Evolutionary conservation across 2,329 filamentous ascomycete genomes (phyloP).

Genomic region (Venturia effusa): DNA sequence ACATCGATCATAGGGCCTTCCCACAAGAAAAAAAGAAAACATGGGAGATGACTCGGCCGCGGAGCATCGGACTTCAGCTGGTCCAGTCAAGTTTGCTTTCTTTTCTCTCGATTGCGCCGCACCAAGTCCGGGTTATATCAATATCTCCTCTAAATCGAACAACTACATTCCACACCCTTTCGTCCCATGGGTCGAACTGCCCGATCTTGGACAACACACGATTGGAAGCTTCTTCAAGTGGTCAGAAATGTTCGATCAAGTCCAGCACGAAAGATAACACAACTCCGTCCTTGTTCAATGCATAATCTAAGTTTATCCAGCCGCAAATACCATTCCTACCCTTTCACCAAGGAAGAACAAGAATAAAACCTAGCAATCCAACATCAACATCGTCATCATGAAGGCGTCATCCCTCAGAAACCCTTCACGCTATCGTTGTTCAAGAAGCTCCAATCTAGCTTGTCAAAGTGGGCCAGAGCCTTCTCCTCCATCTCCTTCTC

Average conservation of each 20-base stretch:
- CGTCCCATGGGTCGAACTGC: no score
- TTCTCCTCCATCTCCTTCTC: slow-evolving; percentile 1
- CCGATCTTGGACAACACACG: no score
- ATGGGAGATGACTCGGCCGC: no score
- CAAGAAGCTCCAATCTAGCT: slow-evolving; percentile 3
- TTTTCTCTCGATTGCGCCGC: no score
- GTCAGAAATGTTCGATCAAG: background rate
- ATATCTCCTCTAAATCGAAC: no score
- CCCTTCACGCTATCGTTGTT: background rate
- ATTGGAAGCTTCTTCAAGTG: no score
- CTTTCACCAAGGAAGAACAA: background rate
- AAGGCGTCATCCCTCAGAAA: background rate
- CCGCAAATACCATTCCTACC: background rate
- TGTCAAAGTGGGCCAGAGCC: background rate
- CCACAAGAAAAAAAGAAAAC: background rate
- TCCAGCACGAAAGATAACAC: background rate
- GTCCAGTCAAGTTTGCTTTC: no score
- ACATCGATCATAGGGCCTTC: no score
- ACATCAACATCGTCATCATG: background rate
- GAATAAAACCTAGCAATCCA: slow-evolving; percentile 4
- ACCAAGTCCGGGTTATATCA: no score
- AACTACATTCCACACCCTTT: no score
- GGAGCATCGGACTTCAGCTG: no score
- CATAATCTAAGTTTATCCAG: background rate
- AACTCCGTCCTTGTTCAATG: background rate